Base-by-base conservation (phyloP, 768 basidiomycete species). In the Gyrodon lividus region DNA sequence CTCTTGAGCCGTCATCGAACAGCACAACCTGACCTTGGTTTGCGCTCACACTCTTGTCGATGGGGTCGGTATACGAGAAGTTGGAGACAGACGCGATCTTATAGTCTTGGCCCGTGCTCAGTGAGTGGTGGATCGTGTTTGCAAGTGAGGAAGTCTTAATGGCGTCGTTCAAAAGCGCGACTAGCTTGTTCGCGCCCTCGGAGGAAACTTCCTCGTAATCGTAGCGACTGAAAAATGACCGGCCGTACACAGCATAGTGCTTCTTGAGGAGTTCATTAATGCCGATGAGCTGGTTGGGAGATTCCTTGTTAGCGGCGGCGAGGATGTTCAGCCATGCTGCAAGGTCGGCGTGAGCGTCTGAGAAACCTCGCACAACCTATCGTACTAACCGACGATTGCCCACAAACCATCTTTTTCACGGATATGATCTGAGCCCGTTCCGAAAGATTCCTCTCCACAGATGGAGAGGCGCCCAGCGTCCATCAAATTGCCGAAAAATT, bases 401-500 rank as follows among this genome's bases (percentile, higher is more conserved):
- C 97, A 99, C 42, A 99, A 75, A 58, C 97, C 97, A 62, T 99
- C 97, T 79, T 99, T 99, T 77, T 99, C 97, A 55, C 97, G 90
- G 62, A 99, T 96, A 71, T 99, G 97, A 72, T 99, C 97, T 13
- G 96, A 98, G n/a, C 97, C 97, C 7, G 97, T 99, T 51, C 97
- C 97, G 70, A 99, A 99, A 4, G 92, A 95, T 74, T 99, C 97
- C 69, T 99, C 97, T 51, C 97, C 97, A 64, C 97, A 99, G 66
- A 99, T 98, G 44, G 96, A 98, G 44, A 99, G 81, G 39, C 92
- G 81, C 0, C 95, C 96, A 17, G 97, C 97, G 68, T 99, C 97
- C 97, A 99, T 99, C 61, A 99, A 77, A 73, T 98, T 99, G 42
- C 97, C 97, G 67, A 99, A 99, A 82, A 99, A 99, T 73, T 99